phyloP scores from a whole-genome alignment of 106 monocot species.

The Apostasia ramifera region DNA sequence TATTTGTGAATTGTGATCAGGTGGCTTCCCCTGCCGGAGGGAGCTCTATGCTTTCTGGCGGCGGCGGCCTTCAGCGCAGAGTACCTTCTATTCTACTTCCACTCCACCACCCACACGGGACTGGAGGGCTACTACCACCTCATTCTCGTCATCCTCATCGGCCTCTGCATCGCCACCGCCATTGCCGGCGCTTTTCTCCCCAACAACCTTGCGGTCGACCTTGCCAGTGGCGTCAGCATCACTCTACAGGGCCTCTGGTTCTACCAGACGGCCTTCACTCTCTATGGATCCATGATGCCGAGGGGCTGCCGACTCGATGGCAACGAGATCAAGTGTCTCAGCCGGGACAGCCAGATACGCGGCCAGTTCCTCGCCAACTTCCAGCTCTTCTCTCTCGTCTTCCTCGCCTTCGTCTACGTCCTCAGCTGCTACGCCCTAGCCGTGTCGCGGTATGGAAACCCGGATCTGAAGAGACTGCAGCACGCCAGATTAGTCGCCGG shows the following conservation, averaged over 20 bases:
- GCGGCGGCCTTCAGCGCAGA: slow-evolving; percentile 76
- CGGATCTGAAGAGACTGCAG: slow-evolving; percentile 23
- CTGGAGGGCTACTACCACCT: slow-evolving; percentile 94
- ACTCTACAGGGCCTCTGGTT: slow-evolving; percentile 99
- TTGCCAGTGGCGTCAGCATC: slow-evolving; percentile 41
- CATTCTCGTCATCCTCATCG: slow-evolving; percentile 76
- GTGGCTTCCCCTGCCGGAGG: slow-evolving; percentile 56
- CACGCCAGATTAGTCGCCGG: no score
- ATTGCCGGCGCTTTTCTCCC: slow-evolving; percentile 57
- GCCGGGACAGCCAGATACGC: slow-evolving; percentile 34
- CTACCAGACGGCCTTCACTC: slow-evolving; percentile 97
- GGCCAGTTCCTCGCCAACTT: slow-evolving; percentile 75
- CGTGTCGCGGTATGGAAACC: slow-evolving; percentile 34
- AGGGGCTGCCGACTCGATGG: slow-evolving; percentile 59
- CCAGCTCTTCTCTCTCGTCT: slow-evolving; percentile 69
- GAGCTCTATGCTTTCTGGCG: slow-evolving; percentile 60
- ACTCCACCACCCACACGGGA: slow-evolving; percentile 85
- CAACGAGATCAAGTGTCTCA: slow-evolving; percentile 36
- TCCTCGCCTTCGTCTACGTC: slow-evolving; percentile 34
- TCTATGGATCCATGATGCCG: slow-evolving; percentile 95
- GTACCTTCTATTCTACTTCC: slow-evolving; percentile 89
- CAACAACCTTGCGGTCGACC: slow-evolving; percentile 52
- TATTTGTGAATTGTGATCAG: slow-evolving; percentile 17
- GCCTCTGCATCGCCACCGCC: slow-evolving; percentile 52
- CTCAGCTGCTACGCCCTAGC: slow-evolving; percentile 43